Evolutionary conservation across 2,329 filamentous ascomycete genomes (phyloP), one percentile per base, ranked within the genome.

Genomic region (Colletotrichum chrysophilum): DNA sequence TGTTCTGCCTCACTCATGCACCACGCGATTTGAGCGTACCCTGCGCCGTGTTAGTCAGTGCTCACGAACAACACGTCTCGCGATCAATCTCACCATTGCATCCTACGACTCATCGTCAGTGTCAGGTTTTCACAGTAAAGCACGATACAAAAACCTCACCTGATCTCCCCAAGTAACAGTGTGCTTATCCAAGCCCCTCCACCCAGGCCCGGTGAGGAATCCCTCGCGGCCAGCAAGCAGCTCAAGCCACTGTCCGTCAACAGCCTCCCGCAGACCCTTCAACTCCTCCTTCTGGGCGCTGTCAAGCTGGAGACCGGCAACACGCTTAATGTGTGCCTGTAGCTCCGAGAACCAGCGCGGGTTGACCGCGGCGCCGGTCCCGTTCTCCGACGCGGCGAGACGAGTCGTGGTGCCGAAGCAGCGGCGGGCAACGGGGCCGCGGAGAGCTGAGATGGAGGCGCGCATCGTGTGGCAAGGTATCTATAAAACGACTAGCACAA

Each of bases 131-230:
- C 21, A 30, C 6, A 26, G 7, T 13, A 5, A 36, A 30, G 2
- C 9, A 2, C 2, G 2, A 52, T 36, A 7, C 24, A 1, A 34
- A 26, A 4, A 82, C 3, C 24, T 14, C 36, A 95, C 94, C 94
- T 96, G 95, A 83, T 98, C 95, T 34, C 95, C 96, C 95, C 95
- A 97, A 0, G 91, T 92, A 28, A 97, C 93, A 78, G 89, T 88
- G 75, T 95, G 92, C 69, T 89, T 87, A 77, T 91, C 91, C 38
- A 96, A 81, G 1, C 94, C 91, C 66, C 91, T 88, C 78, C 90
- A 88, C 75, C 89, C 87, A 56, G 75, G 72, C 13, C 88, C 89
- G 0, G 93, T 94, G 77, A 97, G 83, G 82, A 92, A 97, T 0
- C 95, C 95, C 80, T 96, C 94, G 73, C 92, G 92, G 1, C 94